These are phyloP conservation scores for Nicotiana paniculata DNA, from an alignment of 257 asterid species.

Conservation along the genomic window DNA sequence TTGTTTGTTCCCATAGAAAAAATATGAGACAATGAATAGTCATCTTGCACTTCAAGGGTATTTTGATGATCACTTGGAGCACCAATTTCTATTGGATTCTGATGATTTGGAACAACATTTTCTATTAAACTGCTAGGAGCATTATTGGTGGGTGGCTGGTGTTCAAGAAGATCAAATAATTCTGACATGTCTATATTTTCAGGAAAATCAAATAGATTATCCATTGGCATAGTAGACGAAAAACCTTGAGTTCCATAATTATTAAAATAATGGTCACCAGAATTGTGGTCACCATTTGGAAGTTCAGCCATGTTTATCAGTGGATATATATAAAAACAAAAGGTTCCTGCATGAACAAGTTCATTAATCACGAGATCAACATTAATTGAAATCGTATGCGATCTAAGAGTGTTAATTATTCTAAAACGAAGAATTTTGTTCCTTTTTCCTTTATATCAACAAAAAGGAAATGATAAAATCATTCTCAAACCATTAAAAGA, in stretches of 20 bases:
- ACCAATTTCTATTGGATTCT: not conserved
- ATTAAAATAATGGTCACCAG: too few relatives aligned
- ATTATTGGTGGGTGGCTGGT: not conserved
- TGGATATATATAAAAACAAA: not conserved
- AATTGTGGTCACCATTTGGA: not conserved
- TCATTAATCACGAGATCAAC: not conserved
- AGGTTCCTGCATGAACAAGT: not conserved
- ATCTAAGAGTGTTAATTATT: not conserved
- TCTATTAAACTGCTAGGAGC: not conserved
- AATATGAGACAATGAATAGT: not conserved
- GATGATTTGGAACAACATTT: not conserved
- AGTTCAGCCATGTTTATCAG: not conserved
- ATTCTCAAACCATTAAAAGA: not conserved
- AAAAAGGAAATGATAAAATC: not conserved
- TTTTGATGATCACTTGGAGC: not conserved
- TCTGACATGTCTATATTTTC: not conserved
- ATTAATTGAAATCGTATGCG: too few relatives aligned
- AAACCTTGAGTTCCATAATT: not conserved
- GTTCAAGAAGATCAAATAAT: not conserved
- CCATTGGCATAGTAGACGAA: not conserved
- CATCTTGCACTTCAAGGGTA: not conserved
- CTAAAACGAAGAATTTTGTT: not conserved
- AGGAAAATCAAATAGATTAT: not conserved
- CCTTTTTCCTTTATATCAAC: not conserved
- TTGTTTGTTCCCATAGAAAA: not conserved